phyloP scores from a whole-genome alignment of 129 eudicot genomes.

The Saussurea involucrata region DNA sequence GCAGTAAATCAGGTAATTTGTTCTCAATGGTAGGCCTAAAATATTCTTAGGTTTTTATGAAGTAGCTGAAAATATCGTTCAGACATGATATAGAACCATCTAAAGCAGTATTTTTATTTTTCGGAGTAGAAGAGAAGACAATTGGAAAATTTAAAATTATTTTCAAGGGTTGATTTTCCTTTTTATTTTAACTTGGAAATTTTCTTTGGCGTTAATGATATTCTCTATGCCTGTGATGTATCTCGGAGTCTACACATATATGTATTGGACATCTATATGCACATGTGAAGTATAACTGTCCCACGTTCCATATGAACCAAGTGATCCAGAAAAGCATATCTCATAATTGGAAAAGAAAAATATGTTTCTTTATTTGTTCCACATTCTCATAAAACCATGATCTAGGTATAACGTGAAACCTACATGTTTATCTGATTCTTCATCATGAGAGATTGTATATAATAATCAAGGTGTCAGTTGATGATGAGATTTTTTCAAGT shows the following conservation, averaged over 20 bases:
- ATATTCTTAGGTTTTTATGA: neutral
- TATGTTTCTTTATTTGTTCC: neutral
- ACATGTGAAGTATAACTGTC: neutral
- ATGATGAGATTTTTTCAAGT: neutral
- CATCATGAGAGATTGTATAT: neutral
- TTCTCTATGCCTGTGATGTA: neutral
- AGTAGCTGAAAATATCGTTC: neutral
- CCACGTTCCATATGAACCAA: neutral
- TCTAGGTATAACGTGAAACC: neutral
- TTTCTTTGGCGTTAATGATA: neutral
- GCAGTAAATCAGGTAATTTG: conserved; percentile 52
- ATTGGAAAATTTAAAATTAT: neutral
- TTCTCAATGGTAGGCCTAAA: neutral
- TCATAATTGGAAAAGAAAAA: neutral
- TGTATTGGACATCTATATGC: neutral
- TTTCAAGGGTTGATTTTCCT: neutral
- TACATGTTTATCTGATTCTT: neutral
- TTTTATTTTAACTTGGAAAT: neutral
- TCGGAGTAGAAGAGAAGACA: neutral
- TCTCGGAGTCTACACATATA: neutral
- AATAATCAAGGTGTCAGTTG: neutral
- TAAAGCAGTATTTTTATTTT: neutral
- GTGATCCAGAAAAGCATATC: neutral
- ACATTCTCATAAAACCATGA: neutral
- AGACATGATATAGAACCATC: neutral